Evolutionary conservation across 371 early-diverging fungal genomes (phyloP).

Genomic region (Massospora cicadina): DNA sequence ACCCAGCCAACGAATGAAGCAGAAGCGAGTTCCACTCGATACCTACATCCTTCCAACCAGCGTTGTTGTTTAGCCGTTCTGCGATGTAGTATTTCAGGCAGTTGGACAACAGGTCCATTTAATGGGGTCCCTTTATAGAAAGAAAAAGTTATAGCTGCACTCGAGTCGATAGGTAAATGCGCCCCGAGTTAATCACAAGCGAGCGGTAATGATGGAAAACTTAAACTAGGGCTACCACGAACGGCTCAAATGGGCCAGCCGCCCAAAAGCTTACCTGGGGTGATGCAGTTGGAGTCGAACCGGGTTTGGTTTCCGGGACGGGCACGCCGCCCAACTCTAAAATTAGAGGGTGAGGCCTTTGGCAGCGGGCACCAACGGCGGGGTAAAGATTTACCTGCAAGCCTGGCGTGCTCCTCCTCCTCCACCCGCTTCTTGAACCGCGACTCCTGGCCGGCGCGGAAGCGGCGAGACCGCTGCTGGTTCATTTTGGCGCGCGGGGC

Average conservation of each 20-base stretch:
- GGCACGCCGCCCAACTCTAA: neutral
- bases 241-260: too few relatives aligned
- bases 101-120: slow-evolving; percentile 84
- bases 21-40: slow-evolving; percentile 9
- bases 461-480: slow-evolving; percentile 97
- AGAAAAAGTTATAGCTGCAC: neutral
- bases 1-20: too few relatives aligned
- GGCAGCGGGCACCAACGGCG: slow-evolving; percentile 89
- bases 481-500: slow-evolving; percentile 99
- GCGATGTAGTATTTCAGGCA: slow-evolving; percentile 75
- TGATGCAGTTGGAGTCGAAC: slow-evolving; percentile 98
- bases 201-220: too few relatives aligned
- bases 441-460: slow-evolving; percentile 80
- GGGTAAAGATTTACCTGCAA: slow-evolving; percentile 69
- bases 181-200: too few relatives aligned
- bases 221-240: too few relatives aligned
- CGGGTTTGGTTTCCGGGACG: slow-evolving; percentile 29
- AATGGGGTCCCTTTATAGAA: slow-evolving; percentile 68
- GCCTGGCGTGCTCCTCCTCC: slow-evolving; percentile 35
- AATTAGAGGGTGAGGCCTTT: slow-evolving; percentile 21
- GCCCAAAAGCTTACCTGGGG: slow-evolving; percentile 80
- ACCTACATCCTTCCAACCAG: slow-evolving; percentile 68
- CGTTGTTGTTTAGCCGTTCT: slow-evolving; percentile 65
- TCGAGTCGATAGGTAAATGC: neutral
- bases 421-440: too few relatives aligned